Conservation (phyloP, 2,329 filamentous ascomycete species). For the Alternaria gaisen region DNA sequence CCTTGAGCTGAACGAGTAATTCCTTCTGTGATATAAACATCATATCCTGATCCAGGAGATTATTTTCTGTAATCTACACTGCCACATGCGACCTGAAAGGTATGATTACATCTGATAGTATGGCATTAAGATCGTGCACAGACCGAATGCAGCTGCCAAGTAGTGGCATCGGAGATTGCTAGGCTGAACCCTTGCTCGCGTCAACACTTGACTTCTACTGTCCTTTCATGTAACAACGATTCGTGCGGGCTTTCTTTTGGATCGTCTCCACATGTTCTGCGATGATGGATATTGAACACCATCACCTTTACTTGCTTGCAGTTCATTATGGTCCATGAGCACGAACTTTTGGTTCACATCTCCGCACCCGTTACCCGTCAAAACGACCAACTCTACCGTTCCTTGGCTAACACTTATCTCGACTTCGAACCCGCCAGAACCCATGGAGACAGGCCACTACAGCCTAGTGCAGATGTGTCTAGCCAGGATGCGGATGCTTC, state of each 20-base stretch:
- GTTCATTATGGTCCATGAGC: constrained; percentile 48
- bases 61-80: neutral
- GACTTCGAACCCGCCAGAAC: constrained; percentile 39
- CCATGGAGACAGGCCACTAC: neutral
- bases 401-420: constrained; percentile 54
- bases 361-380: constrained; percentile 53
- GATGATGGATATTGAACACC: constrained; percentile 19
- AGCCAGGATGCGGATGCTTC: neutral
- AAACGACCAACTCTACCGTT: constrained; percentile 54
- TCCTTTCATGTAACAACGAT: neutral
- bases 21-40: fast-evolving
- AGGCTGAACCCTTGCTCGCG: neutral
- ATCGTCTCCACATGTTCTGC: neutral
- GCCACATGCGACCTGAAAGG: neutral
- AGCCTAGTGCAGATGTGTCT: neutral
- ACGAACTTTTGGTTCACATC: constrained; percentile 58
- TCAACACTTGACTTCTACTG: neutral
- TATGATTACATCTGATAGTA: neutral
- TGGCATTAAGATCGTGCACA: neutral
- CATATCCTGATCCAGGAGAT: neutral
- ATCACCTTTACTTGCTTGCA: constrained; percentile 5
- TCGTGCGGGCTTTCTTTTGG: neutral
- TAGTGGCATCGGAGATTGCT: neutral
- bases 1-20: neutral
- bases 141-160: neutral